Evolutionary conservation across 148 eudicot genomes (phyloP).

Genomic region (Camellia granthamiana): DNA sequence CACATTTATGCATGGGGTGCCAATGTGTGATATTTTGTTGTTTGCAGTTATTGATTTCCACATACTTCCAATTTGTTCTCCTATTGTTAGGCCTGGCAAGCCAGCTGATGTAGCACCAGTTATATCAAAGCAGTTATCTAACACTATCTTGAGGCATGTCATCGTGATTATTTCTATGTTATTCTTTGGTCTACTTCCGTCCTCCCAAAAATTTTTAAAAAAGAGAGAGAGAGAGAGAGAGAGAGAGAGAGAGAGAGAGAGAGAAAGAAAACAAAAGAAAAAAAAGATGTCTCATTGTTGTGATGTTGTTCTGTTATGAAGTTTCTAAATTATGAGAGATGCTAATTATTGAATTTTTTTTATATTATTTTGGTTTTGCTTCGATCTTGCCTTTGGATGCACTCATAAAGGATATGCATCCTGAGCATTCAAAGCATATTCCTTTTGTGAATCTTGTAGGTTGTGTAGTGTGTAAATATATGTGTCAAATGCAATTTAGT

Average conservation of each 20-base stretch:
- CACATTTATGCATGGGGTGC: background rate
- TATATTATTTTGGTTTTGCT: background rate
- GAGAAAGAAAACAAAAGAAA: too few species aligned
- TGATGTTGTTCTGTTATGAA: background rate
- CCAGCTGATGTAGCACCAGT: conserved; percentile 82
- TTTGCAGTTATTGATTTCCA: conserved; percentile 86
- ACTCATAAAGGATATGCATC: background rate
- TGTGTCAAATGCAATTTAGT: background rate
- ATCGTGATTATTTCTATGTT: background rate
- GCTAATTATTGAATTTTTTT: background rate
- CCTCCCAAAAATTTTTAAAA: background rate
- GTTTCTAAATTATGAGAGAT: background rate
- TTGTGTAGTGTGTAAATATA: background rate
- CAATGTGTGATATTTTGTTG: conserved; percentile 3
- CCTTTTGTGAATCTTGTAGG: background rate
- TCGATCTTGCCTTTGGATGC: background rate
- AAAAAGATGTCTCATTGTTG: background rate
- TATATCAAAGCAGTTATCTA: conserved; percentile 80
- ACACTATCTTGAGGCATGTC: conserved; percentile 63
- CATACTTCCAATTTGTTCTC: conserved; percentile 96
- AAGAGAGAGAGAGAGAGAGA: too few species aligned
- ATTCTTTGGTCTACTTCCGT: background rate
- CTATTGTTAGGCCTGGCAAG: conserved; percentile 83
- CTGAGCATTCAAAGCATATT: background rate
- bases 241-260: too few species aligned